Base-by-base conservation (phyloP, 768 basidiomycete genomes). In the Podaxis sp. region DNA sequence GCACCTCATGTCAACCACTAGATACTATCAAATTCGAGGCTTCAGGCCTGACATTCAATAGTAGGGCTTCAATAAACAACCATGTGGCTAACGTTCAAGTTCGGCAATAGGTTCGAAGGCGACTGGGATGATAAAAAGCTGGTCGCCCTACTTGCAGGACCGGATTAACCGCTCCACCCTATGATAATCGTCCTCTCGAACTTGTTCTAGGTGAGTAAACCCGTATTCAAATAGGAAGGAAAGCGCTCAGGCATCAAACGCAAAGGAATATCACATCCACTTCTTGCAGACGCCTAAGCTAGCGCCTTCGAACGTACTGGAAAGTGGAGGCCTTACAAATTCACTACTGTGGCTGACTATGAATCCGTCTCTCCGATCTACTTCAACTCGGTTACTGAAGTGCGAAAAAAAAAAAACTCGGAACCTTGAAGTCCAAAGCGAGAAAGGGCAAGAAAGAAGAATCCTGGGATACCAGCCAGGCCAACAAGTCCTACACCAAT, bases 341-440 rank as follows among this genome's bases (percentile, higher is more conserved):
- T 15, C 28, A 59, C 24, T 69, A 65, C 41, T 5, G 62, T 71
- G 4, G 58, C 56, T 3, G 66, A 76, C 8, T 83, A 82, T 59
- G 72, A 76, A 28, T 84, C 82, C 0, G 65, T 85, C 7, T 84
- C 84, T 0, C 83, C 83, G 0, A 81, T 84, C 37, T 68, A 73
- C 48, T 85, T 85, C 56, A 15, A 55, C 52, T 67, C 64, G 6
- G 20, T 17, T 3, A 55, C 70, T 0, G 76, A 77, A 17, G 68
- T 85, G 10, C 53, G 65, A 1, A 74, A 73, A 44, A 66, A 1
- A 74, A 73, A 44, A 84, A 80, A 65, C 64, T 84, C 2, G 65
- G 69, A 10, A 68, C 66, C 2, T 73, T 83, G 58, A 80, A 75
- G 52, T 75, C 76, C 6, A 80, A 78, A 51, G 64, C 70, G 0